Evolutionary conservation across 768 basidiomycete species (phyloP), one percentile per base, ranked within the genome.

Genomic region (Lactarius evosmus): DNA sequence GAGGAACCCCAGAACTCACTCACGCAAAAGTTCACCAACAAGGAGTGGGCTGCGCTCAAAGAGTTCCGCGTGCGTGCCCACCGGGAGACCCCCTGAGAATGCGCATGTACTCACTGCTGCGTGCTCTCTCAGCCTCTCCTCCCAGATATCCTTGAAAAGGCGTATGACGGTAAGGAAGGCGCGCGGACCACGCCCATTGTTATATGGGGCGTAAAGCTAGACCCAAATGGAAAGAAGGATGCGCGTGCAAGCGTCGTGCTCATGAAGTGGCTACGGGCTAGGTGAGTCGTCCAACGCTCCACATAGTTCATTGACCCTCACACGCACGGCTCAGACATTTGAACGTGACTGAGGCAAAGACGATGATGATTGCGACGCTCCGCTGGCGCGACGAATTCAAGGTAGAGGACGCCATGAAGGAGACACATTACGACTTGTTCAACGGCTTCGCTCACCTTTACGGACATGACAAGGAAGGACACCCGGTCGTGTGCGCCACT

Each of bases 191-290:
- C 77, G 1, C 74, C 85, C 9, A 80, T 88, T 67, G 74, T 67
- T 6, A 72, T 93, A 61, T 93, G 91, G 91, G 88, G 89, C 30
- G 83, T 93, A 22, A 74, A 71, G 1, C 81, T 93, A 30, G 82
- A 89, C 72, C 87, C 91, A 2, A 76, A 78, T 60, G 82, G 83
- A 14, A 73, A 70, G 54, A 70, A 69, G 53, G 82, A 90, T 71
- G 85, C 89, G 0, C 81, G 83, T 8, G 83, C 84, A 63, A 91
- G 88, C 69, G 89, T 93, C 34, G 70, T 93, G 9, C 78, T 93
- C 40, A 84, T 92, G 82, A 92, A 93, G 71, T 93, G 93, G 77
- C 75, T 91, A 33, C 81, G 88, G 61, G 91, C 91, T 5, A 83
- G 88, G 88, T 85, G 69, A 38, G 73, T 51, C n/a, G 34, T 29